These are phyloP conservation scores for Penicillium nordicum DNA, from an alignment of 2,329 filamentous ascomycete species.

Conservation along the genomic window DNA sequence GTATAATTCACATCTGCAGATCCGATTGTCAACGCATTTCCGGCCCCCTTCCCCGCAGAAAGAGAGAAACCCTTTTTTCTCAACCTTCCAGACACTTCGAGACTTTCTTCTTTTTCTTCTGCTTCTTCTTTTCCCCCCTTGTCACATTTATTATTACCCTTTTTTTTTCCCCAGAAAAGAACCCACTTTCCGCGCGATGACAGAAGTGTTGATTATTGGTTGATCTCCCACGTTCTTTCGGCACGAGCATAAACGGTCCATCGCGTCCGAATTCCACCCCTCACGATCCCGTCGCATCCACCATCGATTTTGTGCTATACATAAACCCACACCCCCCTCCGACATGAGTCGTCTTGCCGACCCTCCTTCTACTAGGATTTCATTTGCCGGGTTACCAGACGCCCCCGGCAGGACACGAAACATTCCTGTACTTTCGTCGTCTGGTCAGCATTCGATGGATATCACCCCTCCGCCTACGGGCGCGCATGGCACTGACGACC, in stretches of 20 bases:
- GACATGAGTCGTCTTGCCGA: constrained; percentile 43
- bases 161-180: neutral
- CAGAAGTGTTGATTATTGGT: constrained; percentile 26
- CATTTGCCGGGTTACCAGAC: constrained; percentile 43
- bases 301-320: constrained; percentile 1
- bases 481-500: constrained; percentile 52
- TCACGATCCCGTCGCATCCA: constrained; percentile 11
- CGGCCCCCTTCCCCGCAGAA: constrained; percentile 17
- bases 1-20: constrained; percentile 1
- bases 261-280: constrained; percentile 16
- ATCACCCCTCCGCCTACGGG: constrained; percentile 48
- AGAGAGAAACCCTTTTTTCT: neutral
- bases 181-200: constrained; percentile 25
- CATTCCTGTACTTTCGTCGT: constrained; percentile 48
- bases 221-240: constrained; percentile 34
- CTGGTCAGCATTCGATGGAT: constrained; percentile 50
- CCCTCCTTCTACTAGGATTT: constrained; percentile 40
- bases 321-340: constrained; percentile 5
- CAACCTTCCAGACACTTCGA: constrained; percentile 1
- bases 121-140: neutral
- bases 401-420: constrained; percentile 48
- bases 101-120: constrained; percentile 3
- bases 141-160: neutral
- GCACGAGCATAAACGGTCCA: constrained; percentile 23
- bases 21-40: constrained; percentile 6